Conservation (phyloP, 768 basidiomycete species). For the Naganishia friedmannii region DNA sequence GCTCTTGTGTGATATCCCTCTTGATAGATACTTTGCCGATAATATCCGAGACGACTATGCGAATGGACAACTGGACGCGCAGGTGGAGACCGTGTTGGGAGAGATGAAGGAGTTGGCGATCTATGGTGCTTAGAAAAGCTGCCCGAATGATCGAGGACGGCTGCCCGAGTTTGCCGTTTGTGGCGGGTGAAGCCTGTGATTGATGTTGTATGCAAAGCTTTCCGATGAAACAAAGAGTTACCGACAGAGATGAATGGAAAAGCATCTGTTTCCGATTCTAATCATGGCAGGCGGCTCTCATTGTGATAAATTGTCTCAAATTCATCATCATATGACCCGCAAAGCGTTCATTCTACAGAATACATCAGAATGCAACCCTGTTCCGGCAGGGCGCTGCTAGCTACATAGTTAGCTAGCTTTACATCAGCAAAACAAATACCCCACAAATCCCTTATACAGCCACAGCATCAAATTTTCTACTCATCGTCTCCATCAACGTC, state of each 20-base stretch:
- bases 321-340: neutral
- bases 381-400: no score
- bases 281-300: neutral
- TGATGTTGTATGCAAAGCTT: neutral
- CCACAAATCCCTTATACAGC: neutral
- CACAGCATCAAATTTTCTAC: neutral
- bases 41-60: conserved; percentile 94
- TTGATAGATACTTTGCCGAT: conserved; percentile 75
- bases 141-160: neutral
- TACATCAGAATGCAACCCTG: neutral
- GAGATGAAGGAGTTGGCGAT: conserved; percentile 96
- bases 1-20: neutral
- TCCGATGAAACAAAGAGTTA: neutral
- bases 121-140: conserved; percentile 59
- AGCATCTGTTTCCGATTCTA: no score
- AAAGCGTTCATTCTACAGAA: neutral
- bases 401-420: no score
- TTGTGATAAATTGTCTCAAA: neutral
- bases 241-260: no score
- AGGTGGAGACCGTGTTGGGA: conserved; percentile 94
- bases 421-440: no score
- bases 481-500: neutral
- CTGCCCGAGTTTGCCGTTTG: no score
- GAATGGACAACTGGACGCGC: conserved; percentile 89
- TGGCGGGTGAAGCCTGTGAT: neutral